These are phyloP conservation scores for Lindgomyces ingoldianus DNA, from an alignment of 495 filamentous ascomycete genomes.

Conservation along the genomic window DNA sequence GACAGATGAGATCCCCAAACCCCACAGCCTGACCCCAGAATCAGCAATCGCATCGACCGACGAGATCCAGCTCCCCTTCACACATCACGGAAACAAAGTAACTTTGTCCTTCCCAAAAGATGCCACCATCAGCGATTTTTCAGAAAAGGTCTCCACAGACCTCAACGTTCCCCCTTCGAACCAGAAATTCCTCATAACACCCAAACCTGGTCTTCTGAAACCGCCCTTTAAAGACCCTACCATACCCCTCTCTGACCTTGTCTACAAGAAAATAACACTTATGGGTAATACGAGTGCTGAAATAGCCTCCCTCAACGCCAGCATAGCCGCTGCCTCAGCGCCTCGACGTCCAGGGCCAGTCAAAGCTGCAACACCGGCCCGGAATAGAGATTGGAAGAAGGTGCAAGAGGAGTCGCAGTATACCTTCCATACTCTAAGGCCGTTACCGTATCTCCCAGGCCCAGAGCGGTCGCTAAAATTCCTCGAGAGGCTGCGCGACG, in stretches of 20 bases:
- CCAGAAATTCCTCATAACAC: constrained; percentile 74
- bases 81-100: constrained; percentile 57
- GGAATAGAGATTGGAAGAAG: constrained; percentile 48
- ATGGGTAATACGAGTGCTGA: constrained; percentile 61
- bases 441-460: constrained; percentile 76
- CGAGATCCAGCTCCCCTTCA: constrained; percentile 49
- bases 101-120: constrained; percentile 49
- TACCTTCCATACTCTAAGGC: constrained; percentile 77
- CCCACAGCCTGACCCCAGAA: constrained; percentile 6
- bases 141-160: constrained; percentile 51
- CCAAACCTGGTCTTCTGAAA: constrained; percentile 68
- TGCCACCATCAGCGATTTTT: constrained; percentile 65
- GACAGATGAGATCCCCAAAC: neutral
- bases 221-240: constrained; percentile 60
- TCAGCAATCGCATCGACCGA: constrained; percentile 11
- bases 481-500: constrained; percentile 73
- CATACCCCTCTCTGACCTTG: constrained; percentile 55
- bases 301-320: constrained; percentile 53
- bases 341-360: constrained; percentile 47
- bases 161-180: constrained; percentile 66
- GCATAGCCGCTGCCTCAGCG: constrained; percentile 45
- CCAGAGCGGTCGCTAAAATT: constrained; percentile 67
- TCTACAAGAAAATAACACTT: constrained; percentile 60
- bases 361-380: constrained; percentile 42
- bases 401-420: constrained; percentile 62